Evolutionary conservation across 2,329 filamentous ascomycete genomes (phyloP).

Genomic region (Phyllosticta citrichinensis): DNA sequence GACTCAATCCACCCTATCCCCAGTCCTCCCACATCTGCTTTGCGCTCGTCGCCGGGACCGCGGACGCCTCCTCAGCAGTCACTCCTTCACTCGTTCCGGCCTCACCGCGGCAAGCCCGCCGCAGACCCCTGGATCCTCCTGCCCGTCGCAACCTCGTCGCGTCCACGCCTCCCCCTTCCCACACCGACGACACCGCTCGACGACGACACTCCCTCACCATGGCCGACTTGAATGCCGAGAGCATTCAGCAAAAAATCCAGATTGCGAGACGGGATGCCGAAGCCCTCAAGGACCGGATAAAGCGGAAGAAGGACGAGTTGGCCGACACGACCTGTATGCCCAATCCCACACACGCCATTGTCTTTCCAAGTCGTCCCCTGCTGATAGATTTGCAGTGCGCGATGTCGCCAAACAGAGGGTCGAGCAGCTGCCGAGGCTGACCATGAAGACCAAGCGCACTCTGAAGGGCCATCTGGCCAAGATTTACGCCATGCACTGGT

Average conservation of each 20-base stretch:
- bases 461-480: constrained; percentile 97
- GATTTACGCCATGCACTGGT: constrained; percentile 99
- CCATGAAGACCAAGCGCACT: constrained; percentile 96
- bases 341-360: not conserved
- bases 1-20: not conserved
- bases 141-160: constrained; percentile 9
- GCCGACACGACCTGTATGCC: constrained; percentile 90
- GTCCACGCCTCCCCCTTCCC: constrained; percentile 2
- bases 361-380: not conserved
- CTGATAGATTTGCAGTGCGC: constrained; percentile 54
- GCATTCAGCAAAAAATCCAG: constrained; percentile 62
- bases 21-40: not conserved
- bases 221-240: constrained; percentile 42
- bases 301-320: constrained; percentile 99
- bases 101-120: constrained; percentile 4
- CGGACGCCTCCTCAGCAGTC: constrained; percentile 4
- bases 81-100: constrained; percentile 9
- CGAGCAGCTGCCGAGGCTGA: constrained; percentile 81
- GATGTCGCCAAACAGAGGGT: constrained; percentile 87
- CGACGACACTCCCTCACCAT: constrained; percentile 15
- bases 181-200: not conserved
- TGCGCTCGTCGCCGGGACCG: constrained; percentile 7
- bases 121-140: constrained; percentile 10
- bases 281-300: constrained; percentile 95
- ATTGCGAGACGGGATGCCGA: constrained; percentile 95